A percentile compares a stretch with the other conserved stretches of the same genome.
These are phyloP conservation scores for Daldinia concentrica DNA, from an alignment of 495 filamentous ascomycete genomes.

Conservation along the genomic window DNA sequence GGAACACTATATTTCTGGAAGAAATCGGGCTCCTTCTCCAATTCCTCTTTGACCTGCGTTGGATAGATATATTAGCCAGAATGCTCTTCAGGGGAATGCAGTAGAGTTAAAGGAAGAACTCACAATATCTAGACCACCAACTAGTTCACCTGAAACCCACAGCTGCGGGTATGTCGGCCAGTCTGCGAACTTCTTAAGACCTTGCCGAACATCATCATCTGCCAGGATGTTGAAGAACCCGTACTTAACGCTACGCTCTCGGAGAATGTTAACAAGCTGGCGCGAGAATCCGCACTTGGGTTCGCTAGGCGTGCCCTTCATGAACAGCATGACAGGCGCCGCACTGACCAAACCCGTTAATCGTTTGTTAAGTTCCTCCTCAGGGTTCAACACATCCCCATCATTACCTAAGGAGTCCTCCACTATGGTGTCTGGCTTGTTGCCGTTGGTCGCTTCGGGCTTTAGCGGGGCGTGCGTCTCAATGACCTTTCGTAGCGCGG, in stretches of 20 bases:
- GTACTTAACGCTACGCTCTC: constrained; percentile 90
- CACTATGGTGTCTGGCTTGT: constrained; percentile 38
- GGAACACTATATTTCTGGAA: constrained; percentile 72
- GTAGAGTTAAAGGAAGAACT: constrained; percentile 51
- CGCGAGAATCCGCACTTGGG: constrained; percentile 96
- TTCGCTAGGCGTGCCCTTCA: constrained; percentile 88
- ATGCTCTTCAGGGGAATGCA: background rate
- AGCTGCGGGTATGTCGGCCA: constrained; percentile 98
- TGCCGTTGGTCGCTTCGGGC: constrained; percentile 38
- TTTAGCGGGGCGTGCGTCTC: constrained; percentile 70
- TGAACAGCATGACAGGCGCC: constrained; percentile 97
- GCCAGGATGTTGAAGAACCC: constrained; percentile 99
- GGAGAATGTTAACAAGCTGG: constrained; percentile 83
- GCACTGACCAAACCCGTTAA: constrained; percentile 86
- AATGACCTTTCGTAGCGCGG: constrained; percentile 81
- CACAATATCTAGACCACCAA: constrained; percentile 97
- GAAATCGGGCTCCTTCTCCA: constrained; percentile 75
- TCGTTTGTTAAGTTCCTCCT: constrained; percentile 81
- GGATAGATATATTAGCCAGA: constrained; percentile 33
- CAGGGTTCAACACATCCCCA: constrained; percentile 41
- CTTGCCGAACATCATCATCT: constrained; percentile 96
- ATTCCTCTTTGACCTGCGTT: constrained; percentile 67
- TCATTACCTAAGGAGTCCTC: constrained; percentile 14
- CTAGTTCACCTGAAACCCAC: constrained; percentile 81
- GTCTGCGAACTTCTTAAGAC: constrained; percentile 91